Percentiles rank a stretch among this genome's conserved stretches.
Evolutionary conservation across 176 grass and related monocot species (phyloP).

Genomic region (Eragrostis curvula): DNA sequence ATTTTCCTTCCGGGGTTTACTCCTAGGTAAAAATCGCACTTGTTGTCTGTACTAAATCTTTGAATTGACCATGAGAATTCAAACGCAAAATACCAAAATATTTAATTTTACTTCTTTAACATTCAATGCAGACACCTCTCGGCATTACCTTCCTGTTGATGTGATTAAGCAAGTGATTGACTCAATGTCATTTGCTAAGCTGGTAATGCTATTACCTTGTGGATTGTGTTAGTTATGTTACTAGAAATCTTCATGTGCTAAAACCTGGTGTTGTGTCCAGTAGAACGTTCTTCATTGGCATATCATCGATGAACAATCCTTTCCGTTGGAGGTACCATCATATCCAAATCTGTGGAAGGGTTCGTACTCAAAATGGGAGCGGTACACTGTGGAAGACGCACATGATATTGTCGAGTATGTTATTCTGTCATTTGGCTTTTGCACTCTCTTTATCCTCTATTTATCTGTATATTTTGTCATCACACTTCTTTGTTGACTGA

Average conservation of each 20-base stretch:
- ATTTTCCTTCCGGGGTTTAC: constrained; percentile 80
- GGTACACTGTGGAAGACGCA: constrained; percentile 89
- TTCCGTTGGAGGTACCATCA: constrained; percentile 90
- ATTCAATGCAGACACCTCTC: constrained; percentile 77
- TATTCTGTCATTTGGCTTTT: constrained; percentile 7
- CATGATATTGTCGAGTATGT: constrained; percentile 86
- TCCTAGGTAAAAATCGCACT: constrained; percentile 61
- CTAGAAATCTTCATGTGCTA: constrained; percentile 43
- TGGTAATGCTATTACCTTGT: constrained; percentile 62
- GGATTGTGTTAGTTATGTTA: constrained; percentile 24
- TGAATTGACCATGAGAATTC: background rate
- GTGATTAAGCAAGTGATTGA: constrained; percentile 95
- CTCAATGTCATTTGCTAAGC: constrained; percentile 96
- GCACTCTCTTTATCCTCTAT: constrained; percentile 21
- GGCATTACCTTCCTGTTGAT: constrained; percentile 83
- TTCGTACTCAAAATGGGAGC: constrained; percentile 82
- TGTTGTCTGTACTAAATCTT: background rate
- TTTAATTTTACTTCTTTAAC: constrained; percentile 18
- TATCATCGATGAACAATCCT: constrained; percentile 94
- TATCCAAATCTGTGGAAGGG: constrained; percentile 92
- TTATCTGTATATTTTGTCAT: constrained; percentile 10
- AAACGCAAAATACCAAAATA: constrained; percentile 12
- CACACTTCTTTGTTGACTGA: constrained; percentile 26
- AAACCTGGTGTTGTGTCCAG: constrained; percentile 68
- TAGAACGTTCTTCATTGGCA: constrained; percentile 99